A percentile compares a stretch with the other conserved stretches of the same genome.
phyloP scores from a whole-genome alignment of 805 yeast species.

The Ogataea saltuana region DNA sequence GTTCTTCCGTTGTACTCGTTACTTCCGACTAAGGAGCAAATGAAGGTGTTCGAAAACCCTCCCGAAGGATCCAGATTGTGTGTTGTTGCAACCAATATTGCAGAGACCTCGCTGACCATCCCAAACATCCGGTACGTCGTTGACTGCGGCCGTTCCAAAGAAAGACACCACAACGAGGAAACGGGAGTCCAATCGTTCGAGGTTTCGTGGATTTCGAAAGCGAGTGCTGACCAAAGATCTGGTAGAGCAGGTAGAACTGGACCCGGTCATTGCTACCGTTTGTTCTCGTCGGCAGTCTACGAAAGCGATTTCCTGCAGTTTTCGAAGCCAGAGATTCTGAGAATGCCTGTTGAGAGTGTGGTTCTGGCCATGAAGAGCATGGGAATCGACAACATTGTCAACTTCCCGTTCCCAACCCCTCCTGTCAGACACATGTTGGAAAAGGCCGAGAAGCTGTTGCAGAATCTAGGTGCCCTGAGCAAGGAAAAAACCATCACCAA shows the following conservation, averaged over 20 bases:
- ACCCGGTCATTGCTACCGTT: constrained; percentile 94
- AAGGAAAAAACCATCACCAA: constrained; percentile 60
- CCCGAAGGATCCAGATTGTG: constrained; percentile 86
- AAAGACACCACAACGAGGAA: constrained; percentile 74
- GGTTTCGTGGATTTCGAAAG: constrained; percentile 89
- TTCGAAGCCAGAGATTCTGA: constrained; percentile 81
- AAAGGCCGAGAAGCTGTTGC: constrained; percentile 67
- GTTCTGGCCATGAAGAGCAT: constrained; percentile 93
- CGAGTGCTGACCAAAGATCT: constrained; percentile 91
- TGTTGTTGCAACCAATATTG: constrained; percentile 95
- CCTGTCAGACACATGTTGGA: constrained; percentile 64
- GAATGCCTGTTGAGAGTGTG: constrained; percentile 98
- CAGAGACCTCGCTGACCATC: constrained; percentile 95
- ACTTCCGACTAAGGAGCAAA: constrained; percentile 91
- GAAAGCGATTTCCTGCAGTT: constrained; percentile 85
- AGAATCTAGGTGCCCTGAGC: constrained; percentile 76
- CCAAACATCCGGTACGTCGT: constrained; percentile 94
- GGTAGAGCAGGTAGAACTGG: constrained; percentile 99
- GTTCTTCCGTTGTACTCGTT: constrained; percentile 92
- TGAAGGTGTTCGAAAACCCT: constrained; percentile 85
- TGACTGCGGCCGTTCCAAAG: constrained; percentile 93
- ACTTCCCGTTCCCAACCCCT: constrained; percentile 94
- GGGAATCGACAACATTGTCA: constrained; percentile 88
- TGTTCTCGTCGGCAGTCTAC: constrained; percentile 90
- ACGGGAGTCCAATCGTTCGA: constrained; percentile 93